phyloP scores from a whole-genome alignment of 2,329 filamentous ascomycete genomes.

The Colletotrichum destructivum region DNA sequence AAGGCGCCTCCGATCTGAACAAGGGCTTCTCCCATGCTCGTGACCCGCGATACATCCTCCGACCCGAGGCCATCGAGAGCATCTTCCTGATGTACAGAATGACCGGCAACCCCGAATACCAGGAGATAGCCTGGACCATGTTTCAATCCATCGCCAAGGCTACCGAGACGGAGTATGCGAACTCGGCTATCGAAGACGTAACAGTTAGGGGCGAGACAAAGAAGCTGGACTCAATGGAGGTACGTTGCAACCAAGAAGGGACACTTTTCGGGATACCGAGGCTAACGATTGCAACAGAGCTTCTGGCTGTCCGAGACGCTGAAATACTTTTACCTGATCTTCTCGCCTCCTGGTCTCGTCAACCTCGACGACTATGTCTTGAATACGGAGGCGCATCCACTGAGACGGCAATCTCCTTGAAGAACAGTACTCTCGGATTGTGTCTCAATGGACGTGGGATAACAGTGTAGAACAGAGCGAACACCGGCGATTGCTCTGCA shows the following conservation, averaged over 20 bases:
- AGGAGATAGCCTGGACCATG: constrained; percentile 69
- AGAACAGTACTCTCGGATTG: not conserved
- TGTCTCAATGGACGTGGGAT: not conserved
- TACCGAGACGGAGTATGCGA: constrained; percentile 63
- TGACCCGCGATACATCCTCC: constrained; percentile 66
- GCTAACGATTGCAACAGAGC: constrained; percentile 60
- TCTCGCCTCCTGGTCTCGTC: constrained; percentile 73
- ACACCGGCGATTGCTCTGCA: not conserved
- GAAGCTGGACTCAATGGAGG: constrained; percentile 59
- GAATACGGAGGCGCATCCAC: constrained; percentile 68
- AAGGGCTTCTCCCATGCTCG: constrained; percentile 76
- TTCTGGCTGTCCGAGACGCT: constrained; percentile 83
- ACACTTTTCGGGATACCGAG: not conserved
- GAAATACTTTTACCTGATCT: constrained; percentile 83
- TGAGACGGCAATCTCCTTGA: constrained; percentile 41
- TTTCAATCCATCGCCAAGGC: constrained; percentile 62
- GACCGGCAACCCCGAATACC: constrained; percentile 63
- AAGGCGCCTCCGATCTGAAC: constrained; percentile 47
- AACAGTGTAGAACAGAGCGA: not conserved
- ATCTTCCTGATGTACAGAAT: constrained; percentile 69
- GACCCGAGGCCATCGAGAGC: constrained; percentile 67
- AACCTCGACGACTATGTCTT: constrained; percentile 79
- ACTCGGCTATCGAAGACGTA: constrained; percentile 65
- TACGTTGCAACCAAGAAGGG: constrained; percentile 43
- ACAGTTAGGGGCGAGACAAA: constrained; percentile 60